A percentile compares a stretch with the other conserved stretches of the same genome.
Conservation (phyloP, 768 basidiomycete species). For the Leccinum arenicola region DNA sequence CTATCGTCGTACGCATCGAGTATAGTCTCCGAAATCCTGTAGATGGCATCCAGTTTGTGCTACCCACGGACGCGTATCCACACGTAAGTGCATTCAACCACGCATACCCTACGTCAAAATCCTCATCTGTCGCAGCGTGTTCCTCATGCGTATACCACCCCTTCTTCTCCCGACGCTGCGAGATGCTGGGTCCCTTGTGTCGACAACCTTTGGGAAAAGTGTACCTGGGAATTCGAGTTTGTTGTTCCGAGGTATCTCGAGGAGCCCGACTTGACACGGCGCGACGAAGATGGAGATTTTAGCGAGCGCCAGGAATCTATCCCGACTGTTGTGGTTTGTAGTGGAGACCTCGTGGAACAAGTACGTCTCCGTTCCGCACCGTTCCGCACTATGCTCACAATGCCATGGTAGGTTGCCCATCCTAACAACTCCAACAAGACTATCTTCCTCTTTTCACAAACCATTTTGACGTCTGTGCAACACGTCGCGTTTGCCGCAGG, state of each 20-base stretch:
- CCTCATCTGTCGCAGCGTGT: conserved; percentile 57
- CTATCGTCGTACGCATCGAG: conserved; percentile 71
- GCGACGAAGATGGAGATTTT: conserved; percentile 41
- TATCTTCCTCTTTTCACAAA: conserved; percentile 89
- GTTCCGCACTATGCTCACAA: conserved; percentile 8
- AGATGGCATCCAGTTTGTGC: conserved; percentile 82
- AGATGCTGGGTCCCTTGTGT: conserved; percentile 98
- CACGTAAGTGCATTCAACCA: conserved; percentile 54
- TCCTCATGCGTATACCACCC: conserved; percentile 89
- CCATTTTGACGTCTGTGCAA: conserved; percentile 87
- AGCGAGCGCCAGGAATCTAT: conserved; percentile 54
- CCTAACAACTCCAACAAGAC: conserved; percentile 92
- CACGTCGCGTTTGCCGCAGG: conserved; percentile 96
- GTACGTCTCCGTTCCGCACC: conserved; percentile 39
- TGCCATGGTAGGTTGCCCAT: conserved; percentile 69
- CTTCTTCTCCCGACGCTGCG: conserved; percentile 87
- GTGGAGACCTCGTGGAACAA: conserved; percentile 94
- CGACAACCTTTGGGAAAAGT: conserved; percentile 93
- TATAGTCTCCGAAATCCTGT: conserved; percentile 82
- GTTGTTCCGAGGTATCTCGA: conserved; percentile 84
- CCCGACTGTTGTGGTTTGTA: conserved; percentile 88
- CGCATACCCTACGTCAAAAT: conserved; percentile 1
- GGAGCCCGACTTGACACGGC: conserved; percentile 39
- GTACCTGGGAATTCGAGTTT: conserved; percentile 98
- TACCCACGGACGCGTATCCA: conserved; percentile 79